phyloP scores from a whole-genome alignment of 805 yeast species.

The Ogataea minuta region DNA sequence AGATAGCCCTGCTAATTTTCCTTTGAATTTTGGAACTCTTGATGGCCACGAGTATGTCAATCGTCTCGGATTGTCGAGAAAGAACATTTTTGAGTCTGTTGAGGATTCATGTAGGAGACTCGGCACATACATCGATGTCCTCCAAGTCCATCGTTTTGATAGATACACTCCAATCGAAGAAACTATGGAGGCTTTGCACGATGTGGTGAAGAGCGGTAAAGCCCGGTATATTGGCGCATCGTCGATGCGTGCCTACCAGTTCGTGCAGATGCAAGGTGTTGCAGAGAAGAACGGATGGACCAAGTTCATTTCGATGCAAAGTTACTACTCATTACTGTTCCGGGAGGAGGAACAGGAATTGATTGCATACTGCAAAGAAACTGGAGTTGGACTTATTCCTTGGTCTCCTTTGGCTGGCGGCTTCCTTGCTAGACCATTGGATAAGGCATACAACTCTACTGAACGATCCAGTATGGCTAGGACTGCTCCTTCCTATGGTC shows the following conservation, averaged over 20 bases:
- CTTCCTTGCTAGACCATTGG: conserved; percentile 46
- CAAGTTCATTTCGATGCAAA: conserved; percentile 59
- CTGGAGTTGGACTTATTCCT: conserved; percentile 56
- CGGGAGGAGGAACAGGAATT: conserved; percentile 66
- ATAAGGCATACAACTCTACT: conserved; percentile 1
- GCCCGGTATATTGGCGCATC: conserved; percentile 63
- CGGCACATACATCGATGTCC: conserved; percentile 53
- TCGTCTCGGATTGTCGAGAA: conserved; percentile 42
- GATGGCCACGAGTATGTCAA: conserved; percentile 30
- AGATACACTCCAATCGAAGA: conserved; percentile 47
- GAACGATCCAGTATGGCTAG: conserved; percentile 2
- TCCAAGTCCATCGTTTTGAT: conserved; percentile 59
- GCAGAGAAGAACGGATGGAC: conserved; percentile 60
- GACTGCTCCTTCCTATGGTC: conserved; percentile 15
- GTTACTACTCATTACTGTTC: conserved; percentile 51
- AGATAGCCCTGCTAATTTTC: conserved; percentile 5
- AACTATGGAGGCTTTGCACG: conserved; percentile 55
- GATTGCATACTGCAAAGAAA: conserved; percentile 50
- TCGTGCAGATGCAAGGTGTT: conserved; percentile 50
- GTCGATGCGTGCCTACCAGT: conserved; percentile 55
- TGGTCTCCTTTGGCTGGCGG: conserved; percentile 64
- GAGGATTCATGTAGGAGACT: conserved; percentile 42
- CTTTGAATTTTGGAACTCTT: conserved; percentile 18
- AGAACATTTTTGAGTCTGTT: conserved; percentile 46
- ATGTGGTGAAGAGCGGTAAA: conserved; percentile 45